These are phyloP conservation scores for Lecanicillium sp. DNA, from an alignment of 2,329 filamentous ascomycete genomes.

Conservation along the genomic window DNA sequence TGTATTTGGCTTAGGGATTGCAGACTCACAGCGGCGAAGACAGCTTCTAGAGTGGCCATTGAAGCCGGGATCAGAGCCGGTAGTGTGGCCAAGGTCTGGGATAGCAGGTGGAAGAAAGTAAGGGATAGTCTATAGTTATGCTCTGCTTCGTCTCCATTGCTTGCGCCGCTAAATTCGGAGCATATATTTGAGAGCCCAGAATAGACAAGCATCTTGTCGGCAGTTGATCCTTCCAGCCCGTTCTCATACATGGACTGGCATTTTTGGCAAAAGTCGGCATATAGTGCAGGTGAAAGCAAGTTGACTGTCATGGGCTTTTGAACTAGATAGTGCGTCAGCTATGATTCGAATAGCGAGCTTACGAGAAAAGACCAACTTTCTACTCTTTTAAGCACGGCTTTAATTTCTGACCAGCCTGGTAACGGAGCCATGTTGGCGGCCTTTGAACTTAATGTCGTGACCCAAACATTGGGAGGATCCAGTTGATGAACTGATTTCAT, in stretches of 20 bases:
- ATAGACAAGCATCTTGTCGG: conserved; percentile 6
- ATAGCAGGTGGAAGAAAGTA: background rate
- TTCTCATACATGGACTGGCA: conserved; percentile 4
- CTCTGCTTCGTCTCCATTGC: background rate
- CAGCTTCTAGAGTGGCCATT: background rate
- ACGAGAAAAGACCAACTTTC: background rate
- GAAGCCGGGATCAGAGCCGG: conserved; percentile 2
- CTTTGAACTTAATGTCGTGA: background rate
- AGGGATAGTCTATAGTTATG: conserved; percentile 1
- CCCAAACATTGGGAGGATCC: background rate
- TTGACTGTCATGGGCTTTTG: background rate
- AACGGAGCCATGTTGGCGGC: background rate
- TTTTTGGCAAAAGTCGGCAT: conserved; percentile 1
- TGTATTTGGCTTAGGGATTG: background rate
- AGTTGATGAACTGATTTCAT: conserved; percentile 1
- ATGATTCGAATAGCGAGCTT: background rate
- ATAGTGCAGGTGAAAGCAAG: background rate
- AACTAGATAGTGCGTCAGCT: background rate
- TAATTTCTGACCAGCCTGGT: background rate
- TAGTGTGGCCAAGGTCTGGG: background rate
- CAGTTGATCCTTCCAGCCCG: background rate
- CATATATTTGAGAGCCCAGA: conserved; percentile 4
- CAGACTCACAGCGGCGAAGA: conserved; percentile 2
- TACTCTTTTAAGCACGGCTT: conserved; percentile 1
- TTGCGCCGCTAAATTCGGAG: conserved; percentile 2